These are phyloP conservation scores for Eremochloa ophiuroides DNA, from an alignment of 176 grass and related monocot genomes.

Conservation along the genomic window DNA sequence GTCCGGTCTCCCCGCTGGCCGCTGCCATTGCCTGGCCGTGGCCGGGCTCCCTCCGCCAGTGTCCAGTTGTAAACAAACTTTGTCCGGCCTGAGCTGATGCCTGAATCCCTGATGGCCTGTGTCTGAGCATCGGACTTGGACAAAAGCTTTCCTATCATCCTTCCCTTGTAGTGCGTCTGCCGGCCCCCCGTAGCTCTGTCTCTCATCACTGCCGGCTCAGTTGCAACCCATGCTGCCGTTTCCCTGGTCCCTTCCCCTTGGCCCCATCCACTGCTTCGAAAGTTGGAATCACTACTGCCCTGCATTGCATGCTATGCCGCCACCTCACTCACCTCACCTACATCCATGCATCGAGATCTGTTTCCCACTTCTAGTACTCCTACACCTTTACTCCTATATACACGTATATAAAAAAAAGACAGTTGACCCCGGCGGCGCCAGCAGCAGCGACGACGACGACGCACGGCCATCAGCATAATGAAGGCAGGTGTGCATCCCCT, in stretches of 20 bases:
- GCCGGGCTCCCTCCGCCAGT: neutral
- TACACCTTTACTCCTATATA: too few relatives aligned
- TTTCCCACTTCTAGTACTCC: too few relatives aligned
- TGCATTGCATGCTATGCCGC: neutral
- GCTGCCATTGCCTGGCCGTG: too few relatives aligned
- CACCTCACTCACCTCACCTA: too few relatives aligned
- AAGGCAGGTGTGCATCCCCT: too few relatives aligned
- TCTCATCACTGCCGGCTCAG: neutral
- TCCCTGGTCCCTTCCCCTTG: neutral
- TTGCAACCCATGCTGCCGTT: neutral
- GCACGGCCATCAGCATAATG: too few relatives aligned
- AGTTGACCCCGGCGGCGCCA: too few relatives aligned
- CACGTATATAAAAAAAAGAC: too few relatives aligned
- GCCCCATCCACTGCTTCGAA: neutral
- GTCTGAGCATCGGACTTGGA: neutral
- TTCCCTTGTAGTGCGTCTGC: neutral
- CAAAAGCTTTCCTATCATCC: neutral
- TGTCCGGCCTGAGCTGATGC: neutral
- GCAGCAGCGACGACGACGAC: too few relatives aligned
- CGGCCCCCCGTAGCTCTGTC: neutral
- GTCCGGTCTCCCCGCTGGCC: too few relatives aligned
- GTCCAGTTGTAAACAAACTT: neutral
- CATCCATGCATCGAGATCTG: too few relatives aligned
- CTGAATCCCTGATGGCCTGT: neutral
- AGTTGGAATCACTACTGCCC: neutral